Conservation (phyloP, 495 filamentous ascomycete genomes). For the Daldinia loculata region DNA sequence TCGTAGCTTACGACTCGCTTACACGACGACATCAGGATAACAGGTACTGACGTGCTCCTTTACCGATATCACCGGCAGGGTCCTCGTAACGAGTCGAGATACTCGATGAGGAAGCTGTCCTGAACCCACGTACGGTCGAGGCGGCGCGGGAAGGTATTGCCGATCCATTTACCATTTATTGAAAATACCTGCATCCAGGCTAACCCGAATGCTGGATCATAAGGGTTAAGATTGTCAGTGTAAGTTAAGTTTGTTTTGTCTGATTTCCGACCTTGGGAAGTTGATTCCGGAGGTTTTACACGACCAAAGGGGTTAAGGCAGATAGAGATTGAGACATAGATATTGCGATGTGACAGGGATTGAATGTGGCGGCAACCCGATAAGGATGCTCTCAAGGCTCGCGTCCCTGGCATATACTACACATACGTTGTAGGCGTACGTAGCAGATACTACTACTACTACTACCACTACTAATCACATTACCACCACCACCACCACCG, state of each 20-base stretch:
- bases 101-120: constrained; percentile 27
- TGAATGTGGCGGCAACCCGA: constrained; percentile 25
- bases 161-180: constrained; percentile 41
- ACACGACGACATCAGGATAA: constrained; percentile 21
- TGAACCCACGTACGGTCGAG: constrained; percentile 15
- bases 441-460: constrained; percentile 6
- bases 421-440: constrained; percentile 25
- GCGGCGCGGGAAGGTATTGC: constrained; percentile 24
- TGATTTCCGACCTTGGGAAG: constrained; percentile 33
- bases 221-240: constrained; percentile 32
- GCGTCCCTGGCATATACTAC: constrained; percentile 35
- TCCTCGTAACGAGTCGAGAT: constrained; percentile 5
- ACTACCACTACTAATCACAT: neutral
- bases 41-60: constrained; percentile 20
- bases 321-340: constrained; percentile 38
- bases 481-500: neutral
- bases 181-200: constrained; percentile 27
- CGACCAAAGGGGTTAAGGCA: constrained; percentile 31
- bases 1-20: constrained; percentile 24
- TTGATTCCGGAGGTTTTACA: constrained; percentile 31
- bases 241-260: constrained; percentile 20
- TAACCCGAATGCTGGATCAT: constrained; percentile 25
- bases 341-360: constrained; percentile 40
- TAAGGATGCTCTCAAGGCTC: constrained; percentile 25
- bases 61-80: constrained; percentile 15